Evolutionary conservation across 208 protist species (phyloP).

Genomic region (Trypanosoma rangeli): DNA sequence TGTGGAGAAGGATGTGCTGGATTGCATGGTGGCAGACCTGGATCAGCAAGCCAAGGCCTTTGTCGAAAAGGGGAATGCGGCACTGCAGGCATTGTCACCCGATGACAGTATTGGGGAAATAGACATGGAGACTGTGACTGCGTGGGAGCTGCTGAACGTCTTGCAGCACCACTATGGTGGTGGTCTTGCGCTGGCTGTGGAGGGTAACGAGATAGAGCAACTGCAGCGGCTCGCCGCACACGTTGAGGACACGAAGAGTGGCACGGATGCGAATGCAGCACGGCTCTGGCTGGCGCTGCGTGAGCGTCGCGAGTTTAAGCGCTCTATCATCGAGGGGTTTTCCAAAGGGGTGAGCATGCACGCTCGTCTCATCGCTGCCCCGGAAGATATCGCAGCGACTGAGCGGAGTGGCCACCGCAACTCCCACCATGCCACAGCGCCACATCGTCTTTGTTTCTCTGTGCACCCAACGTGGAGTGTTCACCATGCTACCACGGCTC

Average conservation of each 20-base stretch:
- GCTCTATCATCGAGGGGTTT: slow-evolving; percentile 32
- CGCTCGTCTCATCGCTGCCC: slow-evolving; percentile 12
- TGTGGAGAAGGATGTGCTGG: slow-evolving; percentile 35
- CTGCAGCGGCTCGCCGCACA: neutral
- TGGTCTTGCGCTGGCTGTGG: neutral
- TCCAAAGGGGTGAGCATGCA: slow-evolving; percentile 13
- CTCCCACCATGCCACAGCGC: neutral
- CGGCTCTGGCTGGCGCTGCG: slow-evolving; percentile 46
- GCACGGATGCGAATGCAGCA: slow-evolving; percentile 19
- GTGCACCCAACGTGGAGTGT: slow-evolving; percentile 70
- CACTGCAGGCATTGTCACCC: neutral
- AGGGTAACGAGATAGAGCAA: neutral
- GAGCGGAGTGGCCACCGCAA: neutral
- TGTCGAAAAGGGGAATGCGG: slow-evolving; percentile 21
- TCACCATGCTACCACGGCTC: slow-evolving; percentile 56
- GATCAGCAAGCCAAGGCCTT: slow-evolving; percentile 36
- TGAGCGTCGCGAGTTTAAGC: slow-evolving; percentile 38
- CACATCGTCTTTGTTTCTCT: slow-evolving; percentile 42
- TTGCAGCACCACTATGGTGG: neutral
- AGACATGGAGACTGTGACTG: slow-evolving; percentile 10
- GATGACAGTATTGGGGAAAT: neutral
- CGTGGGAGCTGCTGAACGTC: slow-evolving; percentile 1
- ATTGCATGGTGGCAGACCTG: slow-evolving; percentile 42
- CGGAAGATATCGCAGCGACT: neutral
- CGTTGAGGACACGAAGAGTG: neutral